Conservation (phyloP, 192 early-diverging fungal genomes). For the Diversispora epigaea region DNA sequence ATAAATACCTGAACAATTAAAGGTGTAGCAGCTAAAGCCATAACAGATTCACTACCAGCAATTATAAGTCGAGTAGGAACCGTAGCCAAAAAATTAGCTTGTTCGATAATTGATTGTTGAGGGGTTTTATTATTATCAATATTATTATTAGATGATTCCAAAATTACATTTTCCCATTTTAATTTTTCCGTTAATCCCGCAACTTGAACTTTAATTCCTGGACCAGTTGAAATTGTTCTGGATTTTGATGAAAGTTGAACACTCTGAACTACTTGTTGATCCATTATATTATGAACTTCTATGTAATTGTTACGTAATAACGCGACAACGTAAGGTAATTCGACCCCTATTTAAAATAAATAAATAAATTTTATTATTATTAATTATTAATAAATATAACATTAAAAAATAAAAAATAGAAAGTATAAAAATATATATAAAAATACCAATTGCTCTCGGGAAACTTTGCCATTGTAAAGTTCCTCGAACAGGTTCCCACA, state of each 20-base stretch:
- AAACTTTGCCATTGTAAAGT: slow-evolving; percentile 54
- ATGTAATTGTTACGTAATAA: slow-evolving; percentile 65
- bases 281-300: slow-evolving; percentile 75
- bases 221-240: slow-evolving; percentile 52
- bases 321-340: slow-evolving; percentile 74
- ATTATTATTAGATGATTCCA: neutral
- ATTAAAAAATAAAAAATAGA: neutral
- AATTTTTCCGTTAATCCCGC: slow-evolving; percentile 42
- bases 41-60: slow-evolving; percentile 55
- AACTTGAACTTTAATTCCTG: slow-evolving; percentile 52
- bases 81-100: slow-evolving; percentile 19
- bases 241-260: slow-evolving; percentile 47
- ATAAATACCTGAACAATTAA: slow-evolving; percentile 55
- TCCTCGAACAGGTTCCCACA: slow-evolving; percentile 73
- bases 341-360: slow-evolving; percentile 50
- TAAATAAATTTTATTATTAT: neutral
- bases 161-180: slow-evolving; percentile 12
- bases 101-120: neutral
- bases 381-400: neutral
- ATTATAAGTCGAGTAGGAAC: slow-evolving; percentile 56
- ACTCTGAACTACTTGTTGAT: slow-evolving; percentile 62
- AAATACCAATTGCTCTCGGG: slow-evolving; percentile 40
- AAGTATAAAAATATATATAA: no score
- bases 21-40: slow-evolving; percentile 60
- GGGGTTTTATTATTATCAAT: neutral